Evolutionary conservation across 768 basidiomycete species (phyloP), one percentile per base, ranked within the genome.

Genomic region (Lentinula detonsa): DNA sequence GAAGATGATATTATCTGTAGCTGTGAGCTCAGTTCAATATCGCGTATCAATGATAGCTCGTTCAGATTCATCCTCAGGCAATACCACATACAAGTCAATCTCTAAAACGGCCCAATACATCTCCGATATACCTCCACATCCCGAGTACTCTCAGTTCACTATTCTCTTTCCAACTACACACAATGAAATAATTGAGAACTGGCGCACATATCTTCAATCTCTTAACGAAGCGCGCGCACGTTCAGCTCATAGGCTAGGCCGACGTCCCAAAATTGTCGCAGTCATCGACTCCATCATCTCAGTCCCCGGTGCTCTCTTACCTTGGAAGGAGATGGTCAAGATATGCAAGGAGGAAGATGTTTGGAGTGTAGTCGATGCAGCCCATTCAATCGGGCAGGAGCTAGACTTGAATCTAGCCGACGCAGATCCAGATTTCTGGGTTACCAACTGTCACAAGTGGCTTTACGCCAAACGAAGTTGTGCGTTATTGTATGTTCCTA

Each of bases 371-470:
- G 70, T 89, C 13, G 87, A 89, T 62, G 87, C 75, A 1, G 87
- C 87, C 16, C 87, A 89, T 65, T 77, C 79, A n/a, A 78, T 89
- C 48, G 87, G 87, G 2, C 85, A 85, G 66, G 80, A 86, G 65
- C 64, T 78, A 5, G 70, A 78, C 59, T 73, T 86, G 58, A 76
- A 86, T 65, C 65, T 88, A 31, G 75, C 72, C n/a, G 70, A 73
- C 46, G 68, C 69, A 1, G 71, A 73, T 48, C 82, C 82, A 6
- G 86, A 88, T 68, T 87, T 86, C 69, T 87, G 81, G 80, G 71
- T 83, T 16, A 81, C 83, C 75, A 87, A 85, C 63, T 83, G 82
- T 62, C 84, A 87, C 71, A 88, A 88, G 68, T 88, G 86, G 87
- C 68, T 87, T 8, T 80, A 73, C 62, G 76, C 78, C 2, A 80